Conservation (phyloP, 2,329 filamentous ascomycete genomes). For the Westerdykella ornata region DNA sequence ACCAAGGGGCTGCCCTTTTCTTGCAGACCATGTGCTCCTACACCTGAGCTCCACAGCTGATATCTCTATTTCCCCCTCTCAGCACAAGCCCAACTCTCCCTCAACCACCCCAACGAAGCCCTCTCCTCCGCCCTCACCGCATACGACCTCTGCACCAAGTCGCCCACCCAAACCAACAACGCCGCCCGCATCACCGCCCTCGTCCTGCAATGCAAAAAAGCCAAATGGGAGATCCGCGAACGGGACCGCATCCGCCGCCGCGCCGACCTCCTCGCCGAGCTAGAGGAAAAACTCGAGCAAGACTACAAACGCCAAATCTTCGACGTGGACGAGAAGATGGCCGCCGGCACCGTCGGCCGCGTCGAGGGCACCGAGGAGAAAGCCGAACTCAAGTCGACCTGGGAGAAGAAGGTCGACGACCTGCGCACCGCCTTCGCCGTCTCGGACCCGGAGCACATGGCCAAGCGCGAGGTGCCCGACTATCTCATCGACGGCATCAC, state of each 20-base stretch:
- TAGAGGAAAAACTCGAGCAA: constrained; percentile 43
- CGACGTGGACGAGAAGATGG: constrained; percentile 35
- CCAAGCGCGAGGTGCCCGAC: constrained; percentile 57
- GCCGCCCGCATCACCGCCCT: constrained; percentile 64
- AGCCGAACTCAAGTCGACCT: constrained; percentile 39
- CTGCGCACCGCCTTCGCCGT: constrained; percentile 44
- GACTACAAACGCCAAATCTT: constrained; percentile 31
- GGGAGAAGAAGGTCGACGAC: constrained; percentile 40
- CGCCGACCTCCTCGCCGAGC: constrained; percentile 54
- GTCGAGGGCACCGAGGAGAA: constrained; percentile 45
- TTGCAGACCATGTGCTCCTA: no score
- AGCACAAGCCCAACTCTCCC: constrained; percentile 72
- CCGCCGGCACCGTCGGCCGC: constrained; percentile 34
- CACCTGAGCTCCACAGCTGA: constrained; percentile 10
- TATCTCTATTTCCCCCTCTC: neutral
- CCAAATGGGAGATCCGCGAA: constrained; percentile 74
- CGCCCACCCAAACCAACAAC: constrained; percentile 55
- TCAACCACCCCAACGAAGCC: constrained; percentile 66
- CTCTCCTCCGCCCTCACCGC: constrained; percentile 63
- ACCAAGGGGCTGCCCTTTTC: neutral
- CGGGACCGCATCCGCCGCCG: constrained; percentile 51
- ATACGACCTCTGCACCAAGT: constrained; percentile 60
- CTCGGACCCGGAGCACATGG: constrained; percentile 41
- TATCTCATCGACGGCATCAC: constrained; percentile 72
- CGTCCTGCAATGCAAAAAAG: constrained; percentile 76